phyloP scores from a whole-genome alignment of 75 land plant species.

The Sequoia sempervirens region DNA sequence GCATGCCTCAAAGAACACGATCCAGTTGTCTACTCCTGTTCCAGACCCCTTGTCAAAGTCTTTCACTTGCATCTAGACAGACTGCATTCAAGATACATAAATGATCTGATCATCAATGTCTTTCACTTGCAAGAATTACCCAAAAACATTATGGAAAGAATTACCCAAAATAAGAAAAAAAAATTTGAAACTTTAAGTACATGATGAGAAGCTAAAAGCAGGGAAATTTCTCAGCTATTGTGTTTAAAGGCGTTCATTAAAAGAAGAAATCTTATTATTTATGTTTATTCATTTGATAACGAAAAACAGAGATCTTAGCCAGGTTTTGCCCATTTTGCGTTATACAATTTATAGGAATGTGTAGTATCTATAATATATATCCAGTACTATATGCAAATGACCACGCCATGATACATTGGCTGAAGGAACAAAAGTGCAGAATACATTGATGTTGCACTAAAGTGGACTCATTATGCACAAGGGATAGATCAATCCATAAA shows the following conservation, averaged over 20 bases:
- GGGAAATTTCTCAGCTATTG: background rate
- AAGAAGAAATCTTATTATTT: background rate
- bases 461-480: background rate
- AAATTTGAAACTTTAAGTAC: background rate
- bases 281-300: background rate
- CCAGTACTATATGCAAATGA: background rate
- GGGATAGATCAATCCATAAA: background rate
- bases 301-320: background rate
- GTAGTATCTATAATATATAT: background rate
- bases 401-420: background rate
- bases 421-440: background rate
- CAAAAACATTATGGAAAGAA: background rate
- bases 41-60: conserved; percentile 71
- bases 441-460: background rate
- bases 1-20: conserved; percentile 72
- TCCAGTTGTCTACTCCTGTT: conserved; percentile 68
- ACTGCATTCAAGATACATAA: conserved; percentile 34
- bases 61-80: conserved; percentile 90
- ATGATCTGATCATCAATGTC: background rate
- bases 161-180: background rate
- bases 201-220: background rate
- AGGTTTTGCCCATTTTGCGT: background rate
- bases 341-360: background rate
- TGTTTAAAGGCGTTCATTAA: background rate
- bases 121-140: background rate